Base-by-base conservation (phyloP, 148 eudicot species). In the Arctostaphylos glauca region DNA sequence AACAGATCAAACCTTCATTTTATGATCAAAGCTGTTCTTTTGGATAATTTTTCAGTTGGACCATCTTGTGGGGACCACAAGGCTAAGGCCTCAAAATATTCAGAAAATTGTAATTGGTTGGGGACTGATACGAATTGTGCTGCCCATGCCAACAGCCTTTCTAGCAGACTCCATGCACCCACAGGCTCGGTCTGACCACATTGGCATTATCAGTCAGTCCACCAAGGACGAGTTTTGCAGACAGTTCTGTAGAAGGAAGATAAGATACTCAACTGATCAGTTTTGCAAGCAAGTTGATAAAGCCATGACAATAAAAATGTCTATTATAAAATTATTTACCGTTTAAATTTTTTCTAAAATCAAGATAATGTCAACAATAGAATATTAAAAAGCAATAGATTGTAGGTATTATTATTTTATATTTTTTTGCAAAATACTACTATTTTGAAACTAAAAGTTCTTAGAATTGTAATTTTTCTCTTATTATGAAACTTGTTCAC, bases 141-240 rank as follows among this genome's bases (percentile, higher is more conserved):
- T 14, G 70, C 70, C 70, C 70, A 64, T 64, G 70, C 70, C 16
- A 14, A 64, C 70, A 64, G 70, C 16, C 70, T 64, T 14, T 64
- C 38, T 23, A 3, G 10, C 70, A 64, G 70, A 23, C 70, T 64
- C 70, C 38, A 64, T 5, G n/a, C n/a, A n/a, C 68, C 38, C 31
- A 62, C 68, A n/a, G n/a, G 56, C 56, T 9, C 14, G 56, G 10
- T 23, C 64, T 19, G 21, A 19, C 23, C 12, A 10, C 70, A 23
- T 23, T 64, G 70, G 70, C 70, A 64, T 23, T 9, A 41, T 14
- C 70, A 64, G 38, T 64, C 70, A 9, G 41, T 10, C 70, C 70
- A 64, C 41, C 70, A 23, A 25, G 43, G 70, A 25, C 15, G 70
- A 64, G 41, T 3, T 64, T 10, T 23, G 70, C 70, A 64, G 70